These are phyloP conservation scores for Aspergillus tubingensis DNA, from an alignment of 2,329 filamentous ascomycete species.

Conservation along the genomic window DNA sequence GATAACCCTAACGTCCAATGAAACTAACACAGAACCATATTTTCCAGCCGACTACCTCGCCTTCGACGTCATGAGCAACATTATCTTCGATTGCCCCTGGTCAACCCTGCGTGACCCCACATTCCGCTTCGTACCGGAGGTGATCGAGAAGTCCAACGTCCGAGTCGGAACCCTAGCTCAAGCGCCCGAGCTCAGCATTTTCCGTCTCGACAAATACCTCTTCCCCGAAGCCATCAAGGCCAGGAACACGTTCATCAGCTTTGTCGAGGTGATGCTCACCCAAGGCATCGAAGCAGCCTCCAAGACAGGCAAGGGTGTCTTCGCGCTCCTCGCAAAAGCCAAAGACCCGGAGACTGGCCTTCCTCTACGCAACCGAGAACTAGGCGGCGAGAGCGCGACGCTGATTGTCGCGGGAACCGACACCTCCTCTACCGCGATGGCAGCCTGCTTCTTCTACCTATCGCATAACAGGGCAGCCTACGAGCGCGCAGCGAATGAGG, in stretches of 20 bases:
- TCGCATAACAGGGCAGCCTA: neutral
- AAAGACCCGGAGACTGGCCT: neutral
- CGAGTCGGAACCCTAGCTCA: conserved; percentile 16
- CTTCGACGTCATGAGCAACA: conserved; percentile 53
- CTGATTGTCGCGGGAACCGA: conserved; percentile 9
- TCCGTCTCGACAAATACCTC: conserved; percentile 15
- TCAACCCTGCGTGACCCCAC: conserved; percentile 8
- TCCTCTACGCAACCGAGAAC: neutral
- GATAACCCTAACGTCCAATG: no score
- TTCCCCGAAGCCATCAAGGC: conserved; percentile 39
- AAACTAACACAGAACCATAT: neutral
- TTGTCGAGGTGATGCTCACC: conserved; percentile 13
- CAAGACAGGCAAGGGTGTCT: conserved; percentile 1
- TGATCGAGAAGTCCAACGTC: conserved; percentile 22
- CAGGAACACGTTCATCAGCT: conserved; percentile 40
- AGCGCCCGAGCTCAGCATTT: conserved; percentile 3
- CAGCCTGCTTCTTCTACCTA: conserved; percentile 7
- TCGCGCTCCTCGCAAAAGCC: neutral
- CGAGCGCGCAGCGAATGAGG: neutral
- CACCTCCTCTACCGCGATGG: conserved; percentile 7
- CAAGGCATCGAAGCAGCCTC: neutral
- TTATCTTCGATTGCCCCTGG: conserved; percentile 20
- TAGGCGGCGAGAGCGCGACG: conserved; percentile 5
- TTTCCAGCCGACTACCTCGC: conserved; percentile 38
- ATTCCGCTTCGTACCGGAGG: conserved; percentile 13